Conservation (phyloP, 1,284 basidiomycete genomes). For the Irpex rosettiformis region DNA sequence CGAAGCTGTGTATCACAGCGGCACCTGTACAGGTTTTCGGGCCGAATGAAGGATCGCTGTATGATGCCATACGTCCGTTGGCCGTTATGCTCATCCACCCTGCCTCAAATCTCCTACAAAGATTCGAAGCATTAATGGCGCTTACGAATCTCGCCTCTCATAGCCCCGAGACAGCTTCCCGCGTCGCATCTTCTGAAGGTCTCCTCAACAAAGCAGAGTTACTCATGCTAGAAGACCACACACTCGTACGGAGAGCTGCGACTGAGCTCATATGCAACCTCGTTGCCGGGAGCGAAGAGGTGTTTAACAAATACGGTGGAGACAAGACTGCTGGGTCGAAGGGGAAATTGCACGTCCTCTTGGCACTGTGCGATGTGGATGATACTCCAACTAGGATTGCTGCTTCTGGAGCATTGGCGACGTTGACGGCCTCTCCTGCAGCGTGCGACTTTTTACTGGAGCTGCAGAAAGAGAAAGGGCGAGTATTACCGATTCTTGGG, state of each 20-base stretch:
- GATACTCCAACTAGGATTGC: constrained; percentile 82
- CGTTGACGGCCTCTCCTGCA: constrained; percentile 61
- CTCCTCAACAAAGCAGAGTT: constrained; percentile 73
- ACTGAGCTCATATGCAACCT: constrained; percentile 95
- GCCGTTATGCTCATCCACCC: constrained; percentile 67
- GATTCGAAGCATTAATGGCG: constrained; percentile 93
- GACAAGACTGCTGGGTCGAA: constrained; percentile 34
- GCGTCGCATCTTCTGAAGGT: constrained; percentile 59
- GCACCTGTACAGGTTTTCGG: constrained; percentile 90
- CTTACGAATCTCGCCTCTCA: constrained; percentile 93
- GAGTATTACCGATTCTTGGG: constrained; percentile 57
- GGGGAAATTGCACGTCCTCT: constrained; percentile 76
- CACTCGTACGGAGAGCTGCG: constrained; percentile 80
- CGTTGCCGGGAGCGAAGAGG: constrained; percentile 69
- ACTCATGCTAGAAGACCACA: constrained; percentile 82
- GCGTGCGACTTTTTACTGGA: constrained; percentile 60
- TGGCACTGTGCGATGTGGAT: constrained; percentile 82
- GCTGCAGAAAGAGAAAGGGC: constrained; percentile 59
- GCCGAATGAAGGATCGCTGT: constrained; percentile 70
- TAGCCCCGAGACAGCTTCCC: constrained; percentile 57
- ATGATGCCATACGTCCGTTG: constrained; percentile 79
- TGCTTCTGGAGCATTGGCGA: constrained; percentile 83
- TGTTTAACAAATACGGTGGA: constrained; percentile 70
- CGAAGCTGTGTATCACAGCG: constrained; percentile 90
- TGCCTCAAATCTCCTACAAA: constrained; percentile 71